These are phyloP conservation scores for Letharia columbiana DNA, from an alignment of 495 filamentous ascomycete genomes.

Conservation along the genomic window DNA sequence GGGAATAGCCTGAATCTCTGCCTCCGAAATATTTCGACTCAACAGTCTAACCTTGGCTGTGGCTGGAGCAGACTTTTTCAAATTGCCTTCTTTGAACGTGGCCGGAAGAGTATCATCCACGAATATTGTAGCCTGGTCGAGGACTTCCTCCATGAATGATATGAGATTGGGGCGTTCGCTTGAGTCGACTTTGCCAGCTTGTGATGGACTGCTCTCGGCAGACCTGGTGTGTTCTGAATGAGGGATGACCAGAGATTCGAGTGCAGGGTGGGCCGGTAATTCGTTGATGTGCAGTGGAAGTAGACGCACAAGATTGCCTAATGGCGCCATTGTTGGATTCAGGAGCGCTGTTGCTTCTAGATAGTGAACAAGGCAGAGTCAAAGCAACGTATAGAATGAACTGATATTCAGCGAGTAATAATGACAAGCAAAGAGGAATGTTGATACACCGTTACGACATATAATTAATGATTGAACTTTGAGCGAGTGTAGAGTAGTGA, in stretches of 20 bases:
- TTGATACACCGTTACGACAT: neutral
- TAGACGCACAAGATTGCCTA: slow-evolving; percentile 25
- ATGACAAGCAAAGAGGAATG: neutral
- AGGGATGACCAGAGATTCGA: slow-evolving; percentile 7
- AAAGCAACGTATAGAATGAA: neutral
- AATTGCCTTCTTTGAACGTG: slow-evolving; percentile 36
- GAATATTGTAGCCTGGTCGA: slow-evolving; percentile 22
- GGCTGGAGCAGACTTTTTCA: slow-evolving; percentile 40
- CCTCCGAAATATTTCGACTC: slow-evolving; percentile 34
- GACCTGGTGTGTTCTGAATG: neutral
- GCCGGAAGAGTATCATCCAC: slow-evolving; percentile 21
- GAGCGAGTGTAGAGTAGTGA: neutral
- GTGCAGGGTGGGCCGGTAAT: slow-evolving; percentile 22
- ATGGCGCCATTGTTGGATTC: slow-evolving; percentile 15
- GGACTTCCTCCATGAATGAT: slow-evolving; percentile 22
- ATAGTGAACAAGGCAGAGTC: neutral
- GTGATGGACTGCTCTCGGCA: neutral
- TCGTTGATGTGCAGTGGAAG: slow-evolving; percentile 21
- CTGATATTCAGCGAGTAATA: neutral
- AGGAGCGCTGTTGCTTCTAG: neutral
- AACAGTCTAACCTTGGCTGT: slow-evolving; percentile 39
- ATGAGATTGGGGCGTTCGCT: slow-evolving; percentile 17
- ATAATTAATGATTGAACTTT: neutral
- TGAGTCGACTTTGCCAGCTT: slow-evolving; percentile 4
- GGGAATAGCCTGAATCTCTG: slow-evolving; percentile 24